Base-by-base conservation (phyloP, 176 grass and related monocot species). In the Oryza meridionalis region DNA sequence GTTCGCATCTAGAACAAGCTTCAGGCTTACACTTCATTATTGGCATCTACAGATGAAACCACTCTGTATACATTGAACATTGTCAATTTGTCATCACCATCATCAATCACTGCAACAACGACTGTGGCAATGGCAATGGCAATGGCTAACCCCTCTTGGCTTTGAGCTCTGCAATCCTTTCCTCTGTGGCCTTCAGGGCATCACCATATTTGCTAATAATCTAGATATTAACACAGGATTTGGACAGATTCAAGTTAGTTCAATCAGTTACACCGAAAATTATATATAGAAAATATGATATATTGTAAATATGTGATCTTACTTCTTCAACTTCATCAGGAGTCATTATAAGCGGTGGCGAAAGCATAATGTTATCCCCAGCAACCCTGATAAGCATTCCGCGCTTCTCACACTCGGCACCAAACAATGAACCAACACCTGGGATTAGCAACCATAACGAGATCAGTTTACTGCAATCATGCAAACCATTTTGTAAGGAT, bases 331-430 rank as follows among this genome's bases (percentile, higher is more conserved):
- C 86, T 93, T 98, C 96, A 19, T 74, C 82, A 3, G 85, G 85
- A 17, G 87, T 89, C 46, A 98, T 95, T 77, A 98, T 76, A 45
- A 94, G 76, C 5, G 96, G 92, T 3, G 96, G 96, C 73, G 90
- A 95, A 77, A 98, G 85, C 96, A 98, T 98, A 69, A 95, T 98
- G 49, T n/a, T 95, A 87, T 98, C 96, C 44, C 91, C 96, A 75
- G 96, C 87, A 53, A 98, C 84, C 72, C 96, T 81, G 70, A 98
- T 82, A 44, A 98, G 91, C 89, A 98, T 93, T 42, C 96, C 92
- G 17, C 85, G 93, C 76, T 95, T 98, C 87, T 98, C 89, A 62
- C 96, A 98, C 79, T 98, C 92, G 1, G 79, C 82, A 61, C 91
- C 96, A 80, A 98, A 95, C 81, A 98, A 93, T 37, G 91, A 84